These are phyloP conservation scores for Periconia macrospinosa DNA, from an alignment of 2,329 filamentous ascomycete genomes.

Conservation along the genomic window DNA sequence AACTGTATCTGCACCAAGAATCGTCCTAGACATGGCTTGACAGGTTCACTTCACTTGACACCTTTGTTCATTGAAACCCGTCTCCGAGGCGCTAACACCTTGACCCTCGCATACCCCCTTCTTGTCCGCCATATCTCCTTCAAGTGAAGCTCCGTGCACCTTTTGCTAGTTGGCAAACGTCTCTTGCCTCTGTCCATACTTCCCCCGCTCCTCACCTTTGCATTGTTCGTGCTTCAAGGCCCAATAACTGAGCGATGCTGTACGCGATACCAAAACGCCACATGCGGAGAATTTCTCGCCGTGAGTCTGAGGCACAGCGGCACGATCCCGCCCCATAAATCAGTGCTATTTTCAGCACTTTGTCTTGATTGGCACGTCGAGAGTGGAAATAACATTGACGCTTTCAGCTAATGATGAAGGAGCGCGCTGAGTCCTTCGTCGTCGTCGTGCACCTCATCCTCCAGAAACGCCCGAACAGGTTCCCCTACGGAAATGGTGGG, in stretches of 20 bases:
- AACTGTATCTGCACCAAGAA: conserved; percentile 29
- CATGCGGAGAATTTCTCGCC: conserved; percentile 26
- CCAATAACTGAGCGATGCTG: conserved; percentile 26
- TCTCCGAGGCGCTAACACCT: conserved; percentile 35
- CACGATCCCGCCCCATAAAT: conserved; percentile 4
- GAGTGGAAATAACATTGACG: conserved; percentile 7
- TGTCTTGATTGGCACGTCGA: not conserved
- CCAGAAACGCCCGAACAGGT: conserved; percentile 31
- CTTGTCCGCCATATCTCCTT: conserved; percentile 25
- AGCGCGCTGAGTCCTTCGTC: conserved; percentile 26
- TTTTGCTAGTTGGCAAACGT: conserved; percentile 12
- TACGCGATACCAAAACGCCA: conserved; percentile 28
- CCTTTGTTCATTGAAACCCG: conserved; percentile 28
- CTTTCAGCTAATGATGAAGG: conserved; percentile 20
- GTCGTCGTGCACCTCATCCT: conserved; percentile 31
- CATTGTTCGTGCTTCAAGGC: conserved; percentile 2
- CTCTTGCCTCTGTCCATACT: conserved; percentile 13
- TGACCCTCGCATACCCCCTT: conserved; percentile 13
- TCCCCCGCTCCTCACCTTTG: too few relatives aligned
- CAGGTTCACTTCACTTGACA: conserved; percentile 24
- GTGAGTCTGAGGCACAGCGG: conserved; percentile 16
- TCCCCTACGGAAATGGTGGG: conserved; percentile 45
- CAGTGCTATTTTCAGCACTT: conserved; percentile 20
- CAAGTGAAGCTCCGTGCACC: conserved; percentile 25
- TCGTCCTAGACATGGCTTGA: conserved; percentile 28